These are phyloP conservation scores for Lasiosphaeria miniovina DNA, from an alignment of 495 filamentous ascomycete genomes.

Conservation along the genomic window DNA sequence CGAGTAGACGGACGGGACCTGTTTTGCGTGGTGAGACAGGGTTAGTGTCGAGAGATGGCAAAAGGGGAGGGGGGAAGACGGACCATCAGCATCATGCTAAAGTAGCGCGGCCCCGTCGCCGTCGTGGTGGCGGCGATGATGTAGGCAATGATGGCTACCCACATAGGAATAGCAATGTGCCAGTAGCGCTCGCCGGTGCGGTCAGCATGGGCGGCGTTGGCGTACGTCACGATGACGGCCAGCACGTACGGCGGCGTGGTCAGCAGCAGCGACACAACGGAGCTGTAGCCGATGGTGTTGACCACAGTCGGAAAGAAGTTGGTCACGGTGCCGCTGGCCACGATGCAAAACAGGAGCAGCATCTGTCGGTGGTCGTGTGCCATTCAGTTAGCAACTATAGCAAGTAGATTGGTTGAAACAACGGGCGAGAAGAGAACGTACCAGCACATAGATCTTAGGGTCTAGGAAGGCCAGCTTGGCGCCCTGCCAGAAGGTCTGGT, in stretches of 20 bases:
- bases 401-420: slow-evolving; percentile 1
- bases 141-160: slow-evolving; percentile 66
- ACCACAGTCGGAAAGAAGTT: slow-evolving; percentile 91
- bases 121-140: slow-evolving; percentile 73
- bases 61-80: not conserved
- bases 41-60: no score
- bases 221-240: slow-evolving; percentile 64
- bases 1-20: slow-evolving; percentile 54
- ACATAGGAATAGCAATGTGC: slow-evolving; percentile 68
- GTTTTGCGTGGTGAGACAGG: not conserved
- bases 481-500: slow-evolving; percentile 65
- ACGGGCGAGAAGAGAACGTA: slow-evolving; percentile 27
- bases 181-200: slow-evolving; percentile 74
- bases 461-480: slow-evolving; percentile 69
- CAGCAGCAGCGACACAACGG: slow-evolving; percentile 66
- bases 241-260: slow-evolving; percentile 76
- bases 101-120: slow-evolving; percentile 61
- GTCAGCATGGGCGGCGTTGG: slow-evolving; percentile 78
- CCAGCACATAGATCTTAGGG: slow-evolving; percentile 68
- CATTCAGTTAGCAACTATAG: no score
- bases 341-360: slow-evolving; percentile 67
- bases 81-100: slow-evolving; percentile 83
- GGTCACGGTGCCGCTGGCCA: slow-evolving; percentile 69
- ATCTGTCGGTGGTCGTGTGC: slow-evolving; percentile 36
- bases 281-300: slow-evolving; percentile 61